Conservation (phyloP, 2,329 filamentous ascomycete species). For the Pezicula rhizophila region DNA sequence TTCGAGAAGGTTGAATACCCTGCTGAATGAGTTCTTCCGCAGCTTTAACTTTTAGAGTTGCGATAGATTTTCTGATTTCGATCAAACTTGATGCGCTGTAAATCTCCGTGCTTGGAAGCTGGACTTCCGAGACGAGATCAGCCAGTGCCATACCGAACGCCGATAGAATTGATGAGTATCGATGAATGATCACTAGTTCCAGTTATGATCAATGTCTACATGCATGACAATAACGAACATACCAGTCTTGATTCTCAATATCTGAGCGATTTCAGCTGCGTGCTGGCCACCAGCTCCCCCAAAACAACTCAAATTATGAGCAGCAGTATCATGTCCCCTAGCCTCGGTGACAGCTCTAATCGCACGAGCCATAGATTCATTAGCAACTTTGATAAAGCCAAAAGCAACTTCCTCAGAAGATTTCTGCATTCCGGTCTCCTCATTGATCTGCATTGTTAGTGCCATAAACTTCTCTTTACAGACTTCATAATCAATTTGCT, state of each 20-base stretch:
- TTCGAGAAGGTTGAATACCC: constrained; percentile 66
- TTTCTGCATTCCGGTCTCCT: constrained; percentile 49
- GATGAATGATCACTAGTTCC: constrained; percentile 70
- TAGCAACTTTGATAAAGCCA: constrained; percentile 80
- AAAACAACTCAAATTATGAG: constrained; percentile 80
- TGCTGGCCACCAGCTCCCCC: constrained; percentile 73
- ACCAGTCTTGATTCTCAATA: constrained; percentile 52
- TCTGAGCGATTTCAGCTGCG: too few relatives aligned
- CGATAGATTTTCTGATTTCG: not conserved
- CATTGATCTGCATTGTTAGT: constrained; percentile 56
- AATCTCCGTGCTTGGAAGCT: too few relatives aligned
- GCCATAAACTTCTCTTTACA: constrained; percentile 3
- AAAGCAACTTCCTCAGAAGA: constrained; percentile 46
- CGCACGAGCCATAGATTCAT: constrained; percentile 82
- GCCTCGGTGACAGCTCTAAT: constrained; percentile 86
- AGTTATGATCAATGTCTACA: not conserved
- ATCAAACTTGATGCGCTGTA: too few relatives aligned
- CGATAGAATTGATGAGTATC: constrained; percentile 79
- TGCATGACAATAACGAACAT: constrained; percentile 53
- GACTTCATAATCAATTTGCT: constrained; percentile 38
- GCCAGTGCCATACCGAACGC: constrained; percentile 88
- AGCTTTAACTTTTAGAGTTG: not conserved
- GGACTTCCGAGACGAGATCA: constrained; percentile 36
- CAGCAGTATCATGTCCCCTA: constrained; percentile 80
- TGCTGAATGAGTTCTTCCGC: constrained; percentile 58